These are phyloP conservation scores for Fagus sylvatica DNA, from an alignment of 306 rosid genomes.

Conservation along the genomic window DNA sequence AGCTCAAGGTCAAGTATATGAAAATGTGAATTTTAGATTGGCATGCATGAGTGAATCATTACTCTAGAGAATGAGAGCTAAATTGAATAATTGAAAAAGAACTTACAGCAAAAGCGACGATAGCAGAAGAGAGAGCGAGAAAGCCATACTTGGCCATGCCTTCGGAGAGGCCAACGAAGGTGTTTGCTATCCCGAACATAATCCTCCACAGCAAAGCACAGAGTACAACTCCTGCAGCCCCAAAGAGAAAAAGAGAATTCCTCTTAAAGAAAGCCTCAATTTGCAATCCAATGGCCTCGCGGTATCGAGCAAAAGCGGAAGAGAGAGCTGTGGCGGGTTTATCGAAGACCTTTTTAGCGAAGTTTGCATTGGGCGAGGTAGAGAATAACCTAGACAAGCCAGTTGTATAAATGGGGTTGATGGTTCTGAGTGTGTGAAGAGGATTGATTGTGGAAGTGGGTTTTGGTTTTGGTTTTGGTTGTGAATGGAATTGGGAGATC, in stretches of 20 bases:
- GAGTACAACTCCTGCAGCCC: conserved; percentile 60
- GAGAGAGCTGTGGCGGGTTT: conserved; percentile 53
- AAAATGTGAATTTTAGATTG: neutral
- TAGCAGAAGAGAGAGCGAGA: conserved; percentile 88
- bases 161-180: conserved; percentile 73
- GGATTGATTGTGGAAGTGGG: conserved; percentile 40
- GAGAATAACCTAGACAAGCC: conserved; percentile 55
- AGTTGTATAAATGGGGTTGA: neutral
- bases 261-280: conserved; percentile 81
- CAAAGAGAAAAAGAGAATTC: conserved; percentile 55
- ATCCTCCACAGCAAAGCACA: conserved; percentile 76
- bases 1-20: no score
- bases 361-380: conserved; percentile 34
- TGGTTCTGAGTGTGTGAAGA: no score
- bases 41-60: neutral
- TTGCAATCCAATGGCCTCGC: conserved; percentile 82
- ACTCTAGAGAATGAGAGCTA: neutral
- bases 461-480: neutral
- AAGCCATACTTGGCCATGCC: conserved; percentile 98
- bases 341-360: conserved; percentile 49
- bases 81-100: conserved; percentile 14
- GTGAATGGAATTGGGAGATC: conserved; percentile 11
- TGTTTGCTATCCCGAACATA: conserved; percentile 75
- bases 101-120: conserved; percentile 84
- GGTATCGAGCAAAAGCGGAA: conserved; percentile 64